Evolutionary conservation across 2,329 filamentous ascomycete species (phyloP), one percentile per base, ranked within the genome.

Genomic region (Talaromyces funiculosus): DNA sequence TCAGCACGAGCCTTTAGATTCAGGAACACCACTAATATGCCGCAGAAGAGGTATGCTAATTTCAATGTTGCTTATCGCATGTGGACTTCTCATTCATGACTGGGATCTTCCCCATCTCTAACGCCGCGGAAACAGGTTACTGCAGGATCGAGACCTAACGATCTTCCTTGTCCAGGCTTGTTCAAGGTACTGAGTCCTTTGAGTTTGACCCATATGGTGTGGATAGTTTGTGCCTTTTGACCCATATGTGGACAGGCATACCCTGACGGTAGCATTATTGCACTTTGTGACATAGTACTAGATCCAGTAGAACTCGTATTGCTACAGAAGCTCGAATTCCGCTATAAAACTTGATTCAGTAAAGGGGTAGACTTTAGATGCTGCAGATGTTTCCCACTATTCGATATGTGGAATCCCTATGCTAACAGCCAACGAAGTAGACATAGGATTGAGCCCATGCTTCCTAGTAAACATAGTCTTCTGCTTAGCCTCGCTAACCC

Each of bases 11-110:
- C 53, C 47, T 29, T 53, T 45, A 33, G 45, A 51, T 58, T 53
- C 61, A 57, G 57, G 61, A 49, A 62, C 60, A 60, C 38, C 57
- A 29, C 29, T 58, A n/a, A 51, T 38, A 58, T 58, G 42, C 3
- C 22, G 43, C 33, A 20, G 40, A 37, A 16, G 9, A 57, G 59
- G 59, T 35, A 61, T 61, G 59, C 54, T 56, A 60, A 61, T 61
- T 43, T 61, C 33, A 38, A 24, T 24, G 7, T 26, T 56, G 40
- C 33, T 40, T 49, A 33, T 55, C 33, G 51, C 35, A 18, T 49
- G 59, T 42, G 49, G 51, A 61, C 43, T 55, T 31, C 33, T 51
- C 40, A 49, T 55, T 33, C 40, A 24, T 38, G 29, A 53, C 26
- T 35, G n/a, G 16, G 26, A 42, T 59, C 12, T 43, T 33, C n/a